Evolutionary conservation across 768 basidiomycete genomes (phyloP).

Genomic region (Lanmaoa pseudosensibilis): DNA sequence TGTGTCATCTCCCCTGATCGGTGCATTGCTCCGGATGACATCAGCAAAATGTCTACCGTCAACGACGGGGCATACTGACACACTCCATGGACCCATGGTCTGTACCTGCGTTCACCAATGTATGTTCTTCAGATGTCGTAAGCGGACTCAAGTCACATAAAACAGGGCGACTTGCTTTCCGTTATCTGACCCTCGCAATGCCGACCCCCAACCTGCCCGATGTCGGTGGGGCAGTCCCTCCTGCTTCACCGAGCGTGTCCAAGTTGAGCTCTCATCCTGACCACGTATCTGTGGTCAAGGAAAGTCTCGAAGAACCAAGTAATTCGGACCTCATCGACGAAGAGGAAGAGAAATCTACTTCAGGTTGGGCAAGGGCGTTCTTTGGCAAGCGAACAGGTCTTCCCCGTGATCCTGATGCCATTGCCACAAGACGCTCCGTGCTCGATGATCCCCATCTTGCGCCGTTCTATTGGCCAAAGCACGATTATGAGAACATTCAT

Average conservation of each 20-base stretch:
- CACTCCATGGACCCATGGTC: neutral
- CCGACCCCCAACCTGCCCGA: neutral
- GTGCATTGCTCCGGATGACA: too few species aligned
- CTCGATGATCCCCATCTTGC: constrained; percentile 48
- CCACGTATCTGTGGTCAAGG: neutral
- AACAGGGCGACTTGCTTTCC: neutral
- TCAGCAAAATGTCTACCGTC: too few species aligned
- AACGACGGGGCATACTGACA: too few species aligned
- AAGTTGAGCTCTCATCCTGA: neutral
- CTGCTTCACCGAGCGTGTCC: neutral
- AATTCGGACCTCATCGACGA: constrained; percentile 7
- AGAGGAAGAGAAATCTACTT: neutral
- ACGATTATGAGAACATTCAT: constrained; percentile 53
- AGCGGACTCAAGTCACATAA: neutral
- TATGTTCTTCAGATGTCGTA: too few species aligned
- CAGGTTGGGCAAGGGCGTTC: neutral
- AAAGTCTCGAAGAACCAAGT: neutral
- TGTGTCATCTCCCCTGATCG: too few species aligned
- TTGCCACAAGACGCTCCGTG: constrained; percentile 51
- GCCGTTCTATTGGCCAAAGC: constrained; percentile 41
- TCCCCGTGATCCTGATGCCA: constrained; percentile 34
- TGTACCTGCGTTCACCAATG: neutral
- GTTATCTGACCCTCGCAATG: neutral
- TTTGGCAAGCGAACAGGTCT: neutral
- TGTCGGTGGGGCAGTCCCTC: neutral